Evolutionary conservation across 2,329 filamentous ascomycete species (phyloP).

Genomic region (Tricladium varicosporioides): DNA sequence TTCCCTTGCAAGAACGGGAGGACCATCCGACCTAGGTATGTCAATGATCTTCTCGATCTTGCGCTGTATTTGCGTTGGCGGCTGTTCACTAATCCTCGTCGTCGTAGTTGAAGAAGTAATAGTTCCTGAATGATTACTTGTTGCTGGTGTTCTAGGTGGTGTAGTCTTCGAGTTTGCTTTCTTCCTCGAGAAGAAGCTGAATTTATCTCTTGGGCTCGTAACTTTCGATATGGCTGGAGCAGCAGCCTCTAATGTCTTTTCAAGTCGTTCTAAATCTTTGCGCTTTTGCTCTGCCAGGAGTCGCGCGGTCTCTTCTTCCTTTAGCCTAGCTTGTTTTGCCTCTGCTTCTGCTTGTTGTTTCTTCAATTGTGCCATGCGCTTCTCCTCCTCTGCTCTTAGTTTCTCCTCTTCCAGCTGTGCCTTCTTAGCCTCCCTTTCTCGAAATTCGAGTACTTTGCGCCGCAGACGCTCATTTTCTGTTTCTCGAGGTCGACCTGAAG

Average conservation of each 20-base stretch:
- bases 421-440: slow-evolving; percentile 18
- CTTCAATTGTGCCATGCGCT: slow-evolving; percentile 1
- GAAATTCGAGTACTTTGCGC: slow-evolving; percentile 19
- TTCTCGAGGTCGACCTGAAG: slow-evolving; percentile 10
- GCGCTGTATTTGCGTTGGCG: neutral
- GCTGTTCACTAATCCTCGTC: slow-evolving; percentile 17
- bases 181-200: slow-evolving; percentile 32
- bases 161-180: slow-evolving; percentile 17
- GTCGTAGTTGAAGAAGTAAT: neutral
- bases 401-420: slow-evolving; percentile 3
- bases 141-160: slow-evolving; percentile 13
- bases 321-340: slow-evolving; percentile 13
- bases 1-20: neutral
- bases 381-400: neutral
- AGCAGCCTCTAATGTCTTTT: slow-evolving; percentile 33
- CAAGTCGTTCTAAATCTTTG: slow-evolving; percentile 34
- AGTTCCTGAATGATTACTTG: slow-evolving; percentile 10
- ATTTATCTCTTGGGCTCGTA: slow-evolving; percentile 28
- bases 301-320: slow-evolving; percentile 24
- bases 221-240: slow-evolving; percentile 13
- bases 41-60: slow-evolving; percentile 1
- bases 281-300: slow-evolving; percentile 33
- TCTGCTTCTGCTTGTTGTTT: slow-evolving; percentile 6
- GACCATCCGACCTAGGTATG: slow-evolving; percentile 14
- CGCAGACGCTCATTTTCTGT: slow-evolving; percentile 23